Percentiles rank a stretch among this genome's conserved stretches.
These are phyloP conservation scores for Lagenidium sp. DNA, from an alignment of 352 stramenopile genomes.

Conservation along the genomic window DNA sequence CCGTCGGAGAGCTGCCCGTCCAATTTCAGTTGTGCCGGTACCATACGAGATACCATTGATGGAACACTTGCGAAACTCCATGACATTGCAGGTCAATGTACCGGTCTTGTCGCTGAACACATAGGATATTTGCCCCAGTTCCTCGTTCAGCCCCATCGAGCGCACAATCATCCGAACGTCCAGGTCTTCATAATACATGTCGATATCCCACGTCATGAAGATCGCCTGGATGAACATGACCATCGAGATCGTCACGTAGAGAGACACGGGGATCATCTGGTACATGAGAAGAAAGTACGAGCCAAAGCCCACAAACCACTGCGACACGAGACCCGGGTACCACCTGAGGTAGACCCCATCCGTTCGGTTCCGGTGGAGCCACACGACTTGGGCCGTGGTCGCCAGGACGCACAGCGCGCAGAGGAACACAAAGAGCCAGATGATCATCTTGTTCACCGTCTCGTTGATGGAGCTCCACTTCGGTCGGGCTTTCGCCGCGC, in stretches of 20 bases:
- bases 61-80: constrained; percentile 94
- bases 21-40: constrained; percentile 78
- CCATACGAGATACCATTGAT: constrained; percentile 91
- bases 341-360: constrained; percentile 43
- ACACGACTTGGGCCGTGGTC: constrained; percentile 50
- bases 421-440: constrained; percentile 64
- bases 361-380: constrained; percentile 40
- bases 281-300: constrained; percentile 95
- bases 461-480: constrained; percentile 85
- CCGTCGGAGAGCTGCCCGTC: constrained; percentile 46
- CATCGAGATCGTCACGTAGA: constrained; percentile 97
- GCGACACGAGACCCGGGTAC: constrained; percentile 28
- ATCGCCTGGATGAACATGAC: constrained; percentile 93
- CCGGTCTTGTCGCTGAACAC: constrained; percentile 93
- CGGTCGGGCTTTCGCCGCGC: constrained; percentile 31
- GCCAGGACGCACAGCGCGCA: constrained; percentile 43
- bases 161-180: constrained; percentile 84
- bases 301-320: constrained; percentile 79
- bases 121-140: constrained; percentile 89
- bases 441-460: constrained; percentile 73
- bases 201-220: constrained; percentile 89
- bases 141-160: constrained; percentile 84
- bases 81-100: constrained; percentile 92
- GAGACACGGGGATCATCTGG: constrained; percentile 96
- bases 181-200: constrained; percentile 89